A percentile compares a stretch with the other conserved stretches of the same genome.
Evolutionary conservation across 2,329 filamentous ascomycete species (phyloP).

Genomic region (Zelopaecilomyces penicillatus): DNA sequence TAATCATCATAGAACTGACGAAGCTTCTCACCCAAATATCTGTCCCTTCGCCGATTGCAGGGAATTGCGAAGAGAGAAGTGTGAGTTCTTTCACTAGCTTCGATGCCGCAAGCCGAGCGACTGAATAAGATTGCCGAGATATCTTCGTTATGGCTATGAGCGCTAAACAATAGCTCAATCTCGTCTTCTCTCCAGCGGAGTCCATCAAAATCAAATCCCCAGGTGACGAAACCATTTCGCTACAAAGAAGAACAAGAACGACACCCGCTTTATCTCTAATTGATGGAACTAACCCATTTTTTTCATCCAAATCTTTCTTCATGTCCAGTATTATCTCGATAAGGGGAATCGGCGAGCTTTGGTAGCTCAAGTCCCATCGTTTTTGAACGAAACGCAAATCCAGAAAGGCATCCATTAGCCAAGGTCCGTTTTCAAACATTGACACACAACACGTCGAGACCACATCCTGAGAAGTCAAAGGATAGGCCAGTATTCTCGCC

Average conservation of each 20-base stretch:
- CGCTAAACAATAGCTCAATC: conserved; percentile 28
- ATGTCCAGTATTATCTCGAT: conserved; percentile 31
- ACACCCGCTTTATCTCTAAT: conserved; percentile 28
- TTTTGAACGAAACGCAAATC: conserved; percentile 33
- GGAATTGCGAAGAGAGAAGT: conserved; percentile 24
- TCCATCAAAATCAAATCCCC: conserved; percentile 22
- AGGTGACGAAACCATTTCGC: conserved; percentile 28
- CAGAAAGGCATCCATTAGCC: conserved; percentile 42
- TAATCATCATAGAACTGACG: not conserved
- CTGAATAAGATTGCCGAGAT: conserved; percentile 22
- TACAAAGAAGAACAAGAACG: conserved; percentile 33
- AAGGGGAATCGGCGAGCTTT: conserved; percentile 24
- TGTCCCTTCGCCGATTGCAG: conserved; percentile 22
- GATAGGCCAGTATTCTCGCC: conserved; percentile 34
- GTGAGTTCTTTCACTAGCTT: conserved; percentile 35
- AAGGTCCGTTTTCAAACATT: conserved; percentile 34
- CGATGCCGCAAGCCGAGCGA: conserved; percentile 32
- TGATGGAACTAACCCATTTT: conserved; percentile 11
- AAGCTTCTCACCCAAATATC: conserved; percentile 33
- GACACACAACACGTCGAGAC: conserved; percentile 23
- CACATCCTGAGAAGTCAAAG: conserved; percentile 25
- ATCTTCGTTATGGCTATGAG: conserved; percentile 30
- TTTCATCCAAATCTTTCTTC: conserved; percentile 14
- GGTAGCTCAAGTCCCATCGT: conserved; percentile 24
- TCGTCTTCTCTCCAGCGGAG: conserved; percentile 18